Base-by-base conservation (phyloP, 2,329 filamentous ascomycete genomes). In the Colletotrichum chrysophilum region DNA sequence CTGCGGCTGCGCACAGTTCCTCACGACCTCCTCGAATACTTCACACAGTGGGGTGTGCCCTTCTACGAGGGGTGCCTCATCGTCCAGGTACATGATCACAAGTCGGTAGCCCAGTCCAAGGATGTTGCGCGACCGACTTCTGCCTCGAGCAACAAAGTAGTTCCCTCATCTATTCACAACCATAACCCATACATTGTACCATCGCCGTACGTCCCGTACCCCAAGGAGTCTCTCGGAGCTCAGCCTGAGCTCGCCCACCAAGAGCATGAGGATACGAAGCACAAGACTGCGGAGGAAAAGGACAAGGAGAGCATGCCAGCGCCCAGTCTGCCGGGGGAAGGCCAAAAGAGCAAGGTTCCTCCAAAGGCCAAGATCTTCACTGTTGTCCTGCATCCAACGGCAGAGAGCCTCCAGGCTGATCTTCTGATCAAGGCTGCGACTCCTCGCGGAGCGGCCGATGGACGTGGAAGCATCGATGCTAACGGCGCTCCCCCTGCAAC, bases 1-100 rank as follows among this genome's bases (percentile, higher is more conserved):
- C 84, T 98, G 61, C 90, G 90, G 78, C 88, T 87, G 56, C 91
- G 94, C 72, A 98, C 95, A 0, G 89, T 99, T 43, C 97, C 97
- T 1, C 96, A 98, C 84, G 96, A 98, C 79, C 92, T 98, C 82
- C 87, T 98, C 13, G 92, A 94, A 64, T 94, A 96, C 79, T 91
- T 99, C 70, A 89, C 93, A 32, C 89, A 92, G 64, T 88, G 89
- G 21, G 92, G 92, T 24, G 94, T 98, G 16, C 89, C 90, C 12
- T 98, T 98, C 82, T 99, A 98, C 83, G 96, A 98, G 84, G 96
- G 94, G 36, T 98, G 96, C 81, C 90, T 99, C 73, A 98, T 99
- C 79, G 96, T 99, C 43, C 94, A 98, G 83, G 88, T 98, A n/a
- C 91, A 98, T 80, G 95, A 98, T 82, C 95, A 98, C 86, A 95